Base-by-base conservation (phyloP, 345 rosid species). In the Barbarea vulgaris region DNA sequence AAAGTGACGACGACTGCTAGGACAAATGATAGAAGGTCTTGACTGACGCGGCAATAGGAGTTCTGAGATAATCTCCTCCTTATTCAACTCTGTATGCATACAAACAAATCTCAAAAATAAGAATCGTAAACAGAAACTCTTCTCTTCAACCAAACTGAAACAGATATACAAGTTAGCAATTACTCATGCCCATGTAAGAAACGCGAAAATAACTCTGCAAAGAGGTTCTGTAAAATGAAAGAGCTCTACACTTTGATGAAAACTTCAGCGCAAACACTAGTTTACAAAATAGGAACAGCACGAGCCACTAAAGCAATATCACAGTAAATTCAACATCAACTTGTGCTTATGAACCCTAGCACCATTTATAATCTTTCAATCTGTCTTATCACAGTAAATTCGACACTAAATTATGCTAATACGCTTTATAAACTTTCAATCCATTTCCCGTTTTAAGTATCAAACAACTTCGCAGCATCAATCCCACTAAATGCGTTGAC, bases 1-100 rank as follows among this genome's bases (percentile, higher is more conserved):
- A 60, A 86, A 85, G 78, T 24, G 15, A 55, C 70, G 15, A 55
- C 70, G 68, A 75, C 70, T 65, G 66, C 58, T 80, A 62, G 87
- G 75, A 77, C 42, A 70, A 67, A 85, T 78, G 54, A 74, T 54
- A 37, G 80, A 70, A 70, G 70, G 77, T 73, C 85, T 88, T 24
- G 81, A 79, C 19, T 52, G 82, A 22, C 10, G 21, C 50, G 84
- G 86, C 51, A 77, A 67, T 28, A 91, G 73, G 60, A 87, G 81
- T 65, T 80, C 91, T 6, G 88, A 81, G 79, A 91, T 87, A 73
- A 91, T 83, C 81, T 88, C 95, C 75, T 89, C 96, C 74, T 83
- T 85, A 56, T 75, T 87, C 67, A 86, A 79, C 73, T 82, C 98
- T 91, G 92, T 31, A 55, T 36, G 36, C 60, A 67, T 12, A 25